These are phyloP conservation scores for Samsoniella hepiali DNA, from an alignment of 2,329 filamentous ascomycete species.

Conservation along the genomic window DNA sequence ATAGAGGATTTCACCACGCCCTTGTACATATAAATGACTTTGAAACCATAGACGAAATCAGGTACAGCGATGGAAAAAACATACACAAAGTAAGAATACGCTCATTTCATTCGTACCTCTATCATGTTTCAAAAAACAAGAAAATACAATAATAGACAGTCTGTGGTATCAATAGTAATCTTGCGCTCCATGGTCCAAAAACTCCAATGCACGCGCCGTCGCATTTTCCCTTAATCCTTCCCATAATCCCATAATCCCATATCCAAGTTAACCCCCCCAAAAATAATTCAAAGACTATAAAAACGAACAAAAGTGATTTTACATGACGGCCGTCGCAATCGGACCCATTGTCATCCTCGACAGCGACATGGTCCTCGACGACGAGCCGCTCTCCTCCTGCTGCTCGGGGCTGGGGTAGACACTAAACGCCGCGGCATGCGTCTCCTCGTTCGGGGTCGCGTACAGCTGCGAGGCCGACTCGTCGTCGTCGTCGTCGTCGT, in stretches of 20 bases:
- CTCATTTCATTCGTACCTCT: neutral
- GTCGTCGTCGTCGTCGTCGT: slow-evolving; percentile 34
- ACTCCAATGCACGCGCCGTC: neutral
- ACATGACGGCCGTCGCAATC: slow-evolving; percentile 26
- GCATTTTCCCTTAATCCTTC: too few species aligned
- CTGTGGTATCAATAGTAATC: slow-evolving; percentile 7
- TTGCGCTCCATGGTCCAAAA: neutral
- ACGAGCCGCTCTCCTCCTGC: slow-evolving; percentile 37
- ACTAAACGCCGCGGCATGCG: slow-evolving; percentile 24
- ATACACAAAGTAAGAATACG: neutral
- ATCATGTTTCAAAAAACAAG: neutral
- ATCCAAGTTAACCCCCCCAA: too few species aligned
- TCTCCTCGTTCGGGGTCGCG: slow-evolving; percentile 50
- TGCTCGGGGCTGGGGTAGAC: slow-evolving; percentile 39
- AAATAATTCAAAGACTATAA: slow-evolving; percentile 2
- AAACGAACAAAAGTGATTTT: neutral
- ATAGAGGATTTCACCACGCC: neutral
- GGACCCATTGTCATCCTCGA: slow-evolving; percentile 53
- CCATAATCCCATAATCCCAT: neutral
- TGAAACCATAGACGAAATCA: too few species aligned
- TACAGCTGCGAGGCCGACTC: slow-evolving; percentile 48
- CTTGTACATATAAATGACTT: too few species aligned
- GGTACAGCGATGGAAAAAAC: neutral
- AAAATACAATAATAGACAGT: neutral
- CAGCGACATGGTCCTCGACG: slow-evolving; percentile 62